These are phyloP conservation scores for Adansonia digitata DNA, from an alignment of 345 rosid genomes.

Conservation along the genomic window DNA sequence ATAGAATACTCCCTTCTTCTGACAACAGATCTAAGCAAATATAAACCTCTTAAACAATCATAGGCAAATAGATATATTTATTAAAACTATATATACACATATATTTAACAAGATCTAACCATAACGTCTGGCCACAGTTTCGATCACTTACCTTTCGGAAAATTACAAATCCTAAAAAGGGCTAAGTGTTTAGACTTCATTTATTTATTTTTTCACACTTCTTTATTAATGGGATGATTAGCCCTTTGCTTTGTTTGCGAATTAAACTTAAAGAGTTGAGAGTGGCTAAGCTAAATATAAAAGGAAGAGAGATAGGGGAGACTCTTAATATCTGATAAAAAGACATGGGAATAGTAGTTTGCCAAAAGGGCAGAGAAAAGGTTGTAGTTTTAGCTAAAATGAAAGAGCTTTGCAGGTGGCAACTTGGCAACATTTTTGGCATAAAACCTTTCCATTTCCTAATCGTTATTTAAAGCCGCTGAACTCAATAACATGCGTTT, in stretches of 20 bases:
- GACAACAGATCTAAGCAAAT: constrained; percentile 23
- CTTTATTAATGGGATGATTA: too few species aligned
- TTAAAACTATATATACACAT: background rate
- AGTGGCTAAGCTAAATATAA: constrained; percentile 18
- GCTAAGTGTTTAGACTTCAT: constrained; percentile 26
- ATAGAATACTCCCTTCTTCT: constrained; percentile 22
- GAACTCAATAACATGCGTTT: constrained; percentile 9
- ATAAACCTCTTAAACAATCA: constrained; percentile 9
- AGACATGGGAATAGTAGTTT: constrained; percentile 35
- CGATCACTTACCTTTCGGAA: constrained; percentile 74
- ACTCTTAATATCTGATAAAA: constrained; percentile 24
- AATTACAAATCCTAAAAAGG: constrained; percentile 60
- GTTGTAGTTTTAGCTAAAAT: constrained; percentile 46
- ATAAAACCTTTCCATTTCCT: constrained; percentile 20
- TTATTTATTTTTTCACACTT: too few species aligned
- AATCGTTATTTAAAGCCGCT: background rate
- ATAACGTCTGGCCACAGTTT: constrained; percentile 23
- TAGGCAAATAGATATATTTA: background rate
- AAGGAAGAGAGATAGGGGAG: constrained; percentile 14
- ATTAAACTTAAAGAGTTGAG: too few species aligned
- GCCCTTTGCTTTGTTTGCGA: constrained; percentile 44
- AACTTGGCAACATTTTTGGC: constrained; percentile 43
- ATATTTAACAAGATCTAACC: constrained; percentile 1
- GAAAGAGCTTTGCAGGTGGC: constrained; percentile 53
- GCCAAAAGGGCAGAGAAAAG: constrained; percentile 30